Base-by-base conservation (phyloP, 805 yeast genomes). In the Candida cerambycidarum region DNA sequence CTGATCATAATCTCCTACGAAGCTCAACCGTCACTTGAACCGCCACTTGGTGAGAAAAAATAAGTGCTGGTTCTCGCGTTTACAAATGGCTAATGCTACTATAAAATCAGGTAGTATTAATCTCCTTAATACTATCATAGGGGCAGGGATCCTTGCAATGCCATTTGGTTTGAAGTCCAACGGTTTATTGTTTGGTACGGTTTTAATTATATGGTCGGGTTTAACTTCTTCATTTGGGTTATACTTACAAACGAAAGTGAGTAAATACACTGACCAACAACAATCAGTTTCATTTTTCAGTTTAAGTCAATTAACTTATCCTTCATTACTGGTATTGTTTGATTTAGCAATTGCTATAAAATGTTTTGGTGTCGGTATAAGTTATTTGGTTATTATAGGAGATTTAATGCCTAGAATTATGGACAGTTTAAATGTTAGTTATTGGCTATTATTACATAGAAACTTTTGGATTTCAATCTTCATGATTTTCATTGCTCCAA, bases 351-450 rank as follows among this genome's bases (percentile, higher is more conserved):
- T 86, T 58, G 78, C 83, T 25, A 69, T 84, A 36, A 89, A 86
- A 62, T 84, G 92, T 58, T 86, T 82, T 62, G 95, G 95, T 17
- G 89, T 83, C 13, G 83, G 83, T 2, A 68, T 86, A 11, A 75
- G 83, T 36, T 86, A 86, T 54, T 58, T 86, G 45, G 86, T 86
- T 13, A 73, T 86, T 40, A 79, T 85, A 40, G 93, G 93, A 10
- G 93, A 85, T 56, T 66, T 86, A 42, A 78, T 85, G 71, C 92
- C 92, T 4, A 69, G 78, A 14, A 71, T 79, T 27, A 60, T 75
- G 58, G 70, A 69, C 41, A 57, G 65, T 42, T 44, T 66, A 23
- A 61, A 63, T 17, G 64, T 66, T 24, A 46, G 41, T 1, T 53
- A 55, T 1, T 49, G 58, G 11, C 18, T 54, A 24, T 52, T 61